Evolutionary conservation across 345 rosid genomes (phyloP).

Genomic region (Conringia planisiliqua): DNA sequence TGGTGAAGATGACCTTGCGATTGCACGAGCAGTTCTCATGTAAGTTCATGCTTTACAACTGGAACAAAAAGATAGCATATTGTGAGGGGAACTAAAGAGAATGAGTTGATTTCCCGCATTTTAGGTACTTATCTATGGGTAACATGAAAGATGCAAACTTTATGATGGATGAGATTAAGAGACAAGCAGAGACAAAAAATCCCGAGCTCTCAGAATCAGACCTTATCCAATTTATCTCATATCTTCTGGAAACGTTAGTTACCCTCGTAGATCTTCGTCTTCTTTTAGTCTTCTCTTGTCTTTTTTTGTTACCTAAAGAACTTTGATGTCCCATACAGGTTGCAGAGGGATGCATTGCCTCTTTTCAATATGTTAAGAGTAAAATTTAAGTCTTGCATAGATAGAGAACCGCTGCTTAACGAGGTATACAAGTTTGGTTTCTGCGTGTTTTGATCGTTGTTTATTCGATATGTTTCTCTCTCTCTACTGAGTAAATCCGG

Average conservation of each 20-base stretch:
- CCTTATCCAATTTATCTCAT: conserved; percentile 54
- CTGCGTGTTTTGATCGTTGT: not conserved
- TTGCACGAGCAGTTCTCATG: conserved; percentile 79
- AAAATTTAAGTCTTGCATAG: conserved; percentile 63
- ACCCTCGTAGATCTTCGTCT: not conserved
- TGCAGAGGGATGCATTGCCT: conserved; percentile 92
- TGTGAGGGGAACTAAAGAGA: not conserved
- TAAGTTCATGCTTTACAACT: conserved; percentile 34
- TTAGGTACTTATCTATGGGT: conserved; percentile 82
- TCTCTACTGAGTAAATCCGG: not conserved
- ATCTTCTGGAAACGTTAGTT: conserved; percentile 75
- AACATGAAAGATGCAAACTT: conserved; percentile 76
- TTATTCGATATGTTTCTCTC: not conserved
- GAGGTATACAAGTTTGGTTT: conserved; percentile 49
- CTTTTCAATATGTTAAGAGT: conserved; percentile 84
- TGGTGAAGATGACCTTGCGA: conserved; percentile 93
- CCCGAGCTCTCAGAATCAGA: conserved; percentile 61
- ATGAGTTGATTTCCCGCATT: not conserved
- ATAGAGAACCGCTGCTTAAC: conserved; percentile 75
- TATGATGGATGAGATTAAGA: conserved; percentile 74
- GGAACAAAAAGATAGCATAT: not conserved
- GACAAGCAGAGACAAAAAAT: conserved; percentile 52
- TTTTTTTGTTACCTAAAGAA: conserved; percentile 1
- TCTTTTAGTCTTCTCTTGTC: not conserved
- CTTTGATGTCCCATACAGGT: conserved; percentile 40